Evolutionary conservation across 1,284 basidiomycete genomes (phyloP), one percentile per base, ranked within the genome.

Genomic region (Austroboletus niveus): DNA sequence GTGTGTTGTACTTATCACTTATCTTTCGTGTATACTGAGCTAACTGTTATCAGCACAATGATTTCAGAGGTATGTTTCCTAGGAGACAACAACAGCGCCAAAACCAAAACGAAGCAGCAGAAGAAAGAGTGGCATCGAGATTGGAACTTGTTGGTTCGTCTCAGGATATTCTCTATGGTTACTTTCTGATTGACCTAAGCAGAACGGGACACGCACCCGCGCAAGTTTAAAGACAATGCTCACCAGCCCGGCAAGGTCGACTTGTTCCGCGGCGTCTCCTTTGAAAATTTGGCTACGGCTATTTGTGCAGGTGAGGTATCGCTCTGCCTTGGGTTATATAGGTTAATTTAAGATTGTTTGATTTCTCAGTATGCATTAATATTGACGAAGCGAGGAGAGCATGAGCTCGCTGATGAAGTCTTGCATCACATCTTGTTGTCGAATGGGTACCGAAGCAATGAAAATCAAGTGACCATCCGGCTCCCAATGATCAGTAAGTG

Each of bases 201-300:
- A n/a, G n/a, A n/a, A n/a, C n/a, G n/a, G n/a, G n/a, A n/a, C n/a
- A n/a, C n/a, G n/a, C n/a, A n/a, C n/a, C n/a, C n/a, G n/a, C n/a
- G n/a, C n/a, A n/a, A n/a, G n/a, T n/a, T n/a, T n/a, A n/a, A n/a
- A n/a, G n/a, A n/a, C n/a, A n/a, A n/a, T n/a, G n/a, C n/a, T n/a
- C n/a, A n/a, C n/a, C n/a, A 57, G 66, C 24, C 56, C 2, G 70
- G 69, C 11, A 78, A 42, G 31, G 76, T 84, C 1, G 74, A 81
- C 46, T 72, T 79, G 1, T 98, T 96, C 68, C 84, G 94, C 7
- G 89, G 90, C 0, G 77, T 97, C n/a, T 76, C 76, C 2, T 90
- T 94, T 58, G 52, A 85, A 91, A 24, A 24, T 47, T n/a, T 98
- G 96, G 96, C 69, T 96, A 45, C 75, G 77, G 4, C 66, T 98